Conservation (phyloP, 2,329 filamentous ascomycete genomes). For the Botrytis deweyae region DNA sequence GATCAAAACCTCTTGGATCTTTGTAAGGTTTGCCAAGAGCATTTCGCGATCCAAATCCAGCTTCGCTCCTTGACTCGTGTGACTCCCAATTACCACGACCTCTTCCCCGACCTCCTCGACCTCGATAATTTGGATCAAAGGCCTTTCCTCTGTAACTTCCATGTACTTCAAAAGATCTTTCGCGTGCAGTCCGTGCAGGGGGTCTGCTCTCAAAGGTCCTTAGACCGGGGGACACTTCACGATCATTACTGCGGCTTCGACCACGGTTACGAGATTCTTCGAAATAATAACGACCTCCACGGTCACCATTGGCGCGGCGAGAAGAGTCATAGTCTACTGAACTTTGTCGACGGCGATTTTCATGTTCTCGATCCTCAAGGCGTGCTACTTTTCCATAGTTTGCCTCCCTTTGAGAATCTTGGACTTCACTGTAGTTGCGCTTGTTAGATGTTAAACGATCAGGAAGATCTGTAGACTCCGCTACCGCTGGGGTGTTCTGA, state of each 20-base stretch:
- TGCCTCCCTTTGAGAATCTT: slow-evolving; percentile 26
- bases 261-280: slow-evolving; percentile 28
- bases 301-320: slow-evolving; percentile 29
- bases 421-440: slow-evolving; percentile 34
- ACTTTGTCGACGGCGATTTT: slow-evolving; percentile 28
- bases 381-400: slow-evolving; percentile 32
- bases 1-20: slow-evolving; percentile 33
- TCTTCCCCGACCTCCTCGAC: slow-evolving; percentile 35
- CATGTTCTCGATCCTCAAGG: slow-evolving; percentile 30
- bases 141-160: slow-evolving; percentile 34
- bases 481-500: not conserved
- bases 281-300: slow-evolving; percentile 28
- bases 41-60: slow-evolving; percentile 30
- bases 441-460: slow-evolving; percentile 35
- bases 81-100: slow-evolving; percentile 30
- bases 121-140: slow-evolving; percentile 38
- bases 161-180: slow-evolving; percentile 26
- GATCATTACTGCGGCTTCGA: slow-evolving; percentile 31
- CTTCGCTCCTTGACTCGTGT: slow-evolving; percentile 26
- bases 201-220: slow-evolving; percentile 32
- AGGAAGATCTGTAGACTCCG: slow-evolving; percentile 21
- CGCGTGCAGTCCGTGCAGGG: slow-evolving; percentile 28
- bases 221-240: slow-evolving; percentile 33
- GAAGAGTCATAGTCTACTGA: slow-evolving; percentile 28
- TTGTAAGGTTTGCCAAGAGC: slow-evolving; percentile 33